Evolutionary conservation across 208 protist species (phyloP), one percentile per base, ranked within the genome.

Genomic region (Tritrichomonas musculus): DNA sequence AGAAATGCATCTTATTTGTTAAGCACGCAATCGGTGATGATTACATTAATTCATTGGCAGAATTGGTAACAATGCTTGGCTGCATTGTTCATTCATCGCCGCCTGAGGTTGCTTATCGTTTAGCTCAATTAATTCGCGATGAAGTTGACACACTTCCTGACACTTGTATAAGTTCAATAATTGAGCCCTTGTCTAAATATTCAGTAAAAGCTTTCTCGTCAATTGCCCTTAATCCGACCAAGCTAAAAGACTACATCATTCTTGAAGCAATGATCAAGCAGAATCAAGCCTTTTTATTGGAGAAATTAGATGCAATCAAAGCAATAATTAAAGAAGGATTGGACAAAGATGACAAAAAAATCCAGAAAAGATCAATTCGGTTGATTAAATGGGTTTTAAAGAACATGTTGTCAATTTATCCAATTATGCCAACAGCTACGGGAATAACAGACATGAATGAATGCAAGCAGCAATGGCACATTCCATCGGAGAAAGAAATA

Each of bases 21-120:
- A 27, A 88, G 39, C 77, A 88, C 17, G 77, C 77, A 39, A 88
- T 88, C 20, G 77, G 77, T 17, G 47, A 88, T 39, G 77, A 88
- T 57, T 88, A 47, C 27, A 39, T 39, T 39, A 17, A 13, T 55
- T 39, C 25, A 3, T 50, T 88, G 2, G 47, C 14, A 17, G 77
- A 88, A 57, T 3, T 88, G 33, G 11, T 88, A 36, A 88, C 77
- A 88, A 88, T 49, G 47, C 25, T 88, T 25, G 33, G n/a, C 1
- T 20, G 41, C 30, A 22, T 88, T 1, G 41, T 88, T 57, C 0
- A 13, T 30, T 8, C 77, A 39, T 17, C 47, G 14, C 77, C 77
- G 57, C 44, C 41, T 39, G 17, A 88, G 1, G 57, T 30, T 22
- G 77, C 27, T 33, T 39, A 44, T 55, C 5, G 57, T 20, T 57